Conservation (phyloP, 2,329 filamentous ascomycete genomes). For the Cladosporium sp. region DNA sequence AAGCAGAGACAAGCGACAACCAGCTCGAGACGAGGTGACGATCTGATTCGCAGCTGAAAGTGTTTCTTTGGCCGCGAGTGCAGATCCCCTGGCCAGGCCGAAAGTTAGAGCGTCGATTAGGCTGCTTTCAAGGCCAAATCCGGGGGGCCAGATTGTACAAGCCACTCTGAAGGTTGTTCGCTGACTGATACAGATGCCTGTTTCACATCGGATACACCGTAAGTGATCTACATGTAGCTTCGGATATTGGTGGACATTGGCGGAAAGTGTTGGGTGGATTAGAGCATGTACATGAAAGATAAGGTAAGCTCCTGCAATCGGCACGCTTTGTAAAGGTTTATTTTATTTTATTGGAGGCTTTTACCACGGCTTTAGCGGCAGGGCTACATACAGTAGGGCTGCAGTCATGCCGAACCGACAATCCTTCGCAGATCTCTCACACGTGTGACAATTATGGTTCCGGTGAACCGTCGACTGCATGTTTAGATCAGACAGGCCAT, state of each 20-base stretch:
- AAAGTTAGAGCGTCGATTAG: not conserved
- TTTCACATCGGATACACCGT: not conserved
- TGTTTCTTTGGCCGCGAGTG: conserved; percentile 5
- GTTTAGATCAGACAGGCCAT: not conserved
- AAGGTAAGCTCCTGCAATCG: not conserved
- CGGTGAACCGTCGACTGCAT: not conserved
- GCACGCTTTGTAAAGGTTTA: not conserved
- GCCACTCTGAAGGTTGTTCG: not conserved
- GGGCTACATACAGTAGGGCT: not conserved
- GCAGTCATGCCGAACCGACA: not conserved
- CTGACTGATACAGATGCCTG: not conserved
- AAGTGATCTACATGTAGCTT: conserved; percentile 6
- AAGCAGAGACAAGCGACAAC: not conserved
- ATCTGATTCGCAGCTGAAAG: conserved; percentile 7
- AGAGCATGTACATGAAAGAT: not conserved
- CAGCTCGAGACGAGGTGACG: not conserved
- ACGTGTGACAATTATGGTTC: not conserved
- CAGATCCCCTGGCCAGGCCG: not conserved
- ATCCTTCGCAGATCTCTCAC: conserved; percentile 5
- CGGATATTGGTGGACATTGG: not conserved
- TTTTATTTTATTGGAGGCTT: not conserved
- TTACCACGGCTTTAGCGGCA: not conserved
- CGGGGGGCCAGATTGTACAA: not conserved
- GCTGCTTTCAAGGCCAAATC: not conserved
- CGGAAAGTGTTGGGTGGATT: not conserved